These are phyloP conservation scores for Tolypocladium tropicale DNA, from an alignment of 2,329 filamentous ascomycete species.

Conservation along the genomic window DNA sequence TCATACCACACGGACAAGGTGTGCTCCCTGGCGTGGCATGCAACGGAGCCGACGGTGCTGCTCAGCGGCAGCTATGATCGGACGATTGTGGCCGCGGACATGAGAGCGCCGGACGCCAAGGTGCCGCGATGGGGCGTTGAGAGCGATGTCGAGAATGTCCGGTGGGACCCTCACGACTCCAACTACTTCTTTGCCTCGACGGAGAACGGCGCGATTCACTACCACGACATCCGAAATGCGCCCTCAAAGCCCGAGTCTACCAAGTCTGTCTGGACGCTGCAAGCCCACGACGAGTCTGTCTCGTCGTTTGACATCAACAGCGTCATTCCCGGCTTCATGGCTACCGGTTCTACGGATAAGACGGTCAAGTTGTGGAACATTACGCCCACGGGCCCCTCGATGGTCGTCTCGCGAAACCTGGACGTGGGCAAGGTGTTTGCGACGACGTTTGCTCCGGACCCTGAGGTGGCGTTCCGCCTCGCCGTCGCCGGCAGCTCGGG, in stretches of 20 bases:
- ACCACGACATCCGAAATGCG: constrained; percentile 74
- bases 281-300: constrained; percentile 88
- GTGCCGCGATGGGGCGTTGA: constrained; percentile 85
- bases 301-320: constrained; percentile 90
- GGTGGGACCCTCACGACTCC: constrained; percentile 85
- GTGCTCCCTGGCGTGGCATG: constrained; percentile 91
- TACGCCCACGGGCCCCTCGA: constrained; percentile 64
- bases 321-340: constrained; percentile 83
- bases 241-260: constrained; percentile 62
- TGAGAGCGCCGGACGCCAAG: constrained; percentile 81
- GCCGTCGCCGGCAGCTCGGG: constrained; percentile 94
- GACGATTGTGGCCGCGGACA: constrained; percentile 88
- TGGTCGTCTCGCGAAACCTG: constrained; percentile 85
- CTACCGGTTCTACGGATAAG: constrained; percentile 87
- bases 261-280: constrained; percentile 87
- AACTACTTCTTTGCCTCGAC: constrained; percentile 96
- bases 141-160: constrained; percentile 85
- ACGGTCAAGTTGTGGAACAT: constrained; percentile 97
- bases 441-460: constrained; percentile 78
- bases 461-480: constrained; percentile 82
- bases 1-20: constrained; percentile 95
- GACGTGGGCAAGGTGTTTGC: constrained; percentile 95
- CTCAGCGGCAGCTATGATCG: constrained; percentile 92
- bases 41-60: constrained; percentile 74
- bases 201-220: constrained; percentile 84